A percentile compares a stretch with the other conserved stretches of the same genome.
These are phyloP conservation scores for Penstemon barbatus DNA, from an alignment of 257 asterid species.

Conservation along the genomic window DNA sequence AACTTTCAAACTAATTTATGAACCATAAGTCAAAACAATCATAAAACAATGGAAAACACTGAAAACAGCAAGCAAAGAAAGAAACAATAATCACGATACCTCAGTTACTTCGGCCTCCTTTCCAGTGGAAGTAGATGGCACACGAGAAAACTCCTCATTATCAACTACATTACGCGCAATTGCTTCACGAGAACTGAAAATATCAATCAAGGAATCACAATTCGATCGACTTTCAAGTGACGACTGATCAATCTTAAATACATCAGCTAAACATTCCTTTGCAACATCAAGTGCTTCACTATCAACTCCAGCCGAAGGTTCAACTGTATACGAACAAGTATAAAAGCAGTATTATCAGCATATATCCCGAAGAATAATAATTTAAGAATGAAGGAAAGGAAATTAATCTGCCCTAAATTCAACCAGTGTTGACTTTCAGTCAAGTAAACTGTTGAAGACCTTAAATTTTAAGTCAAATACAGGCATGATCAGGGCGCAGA, in stretches of 20 bases:
- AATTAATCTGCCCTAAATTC: constrained; percentile 13
- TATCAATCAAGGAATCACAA: constrained; percentile 56
- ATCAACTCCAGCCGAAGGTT: constrained; percentile 64
- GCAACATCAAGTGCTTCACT: constrained; percentile 76
- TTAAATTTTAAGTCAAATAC: background rate
- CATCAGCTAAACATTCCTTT: constrained; percentile 71
- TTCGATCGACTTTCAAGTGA: constrained; percentile 37
- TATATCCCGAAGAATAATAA: background rate
- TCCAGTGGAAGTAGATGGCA: constrained; percentile 40
- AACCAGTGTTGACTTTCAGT: constrained; percentile 10
- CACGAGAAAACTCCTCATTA: constrained; percentile 37
- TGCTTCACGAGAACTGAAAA: constrained; percentile 47
- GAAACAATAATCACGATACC: constrained; percentile 35
- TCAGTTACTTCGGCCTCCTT: constrained; percentile 32
- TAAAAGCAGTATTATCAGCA: background rate
- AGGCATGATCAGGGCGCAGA: background rate
- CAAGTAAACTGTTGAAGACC: background rate
- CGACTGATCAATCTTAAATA: constrained; percentile 63
- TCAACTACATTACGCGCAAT: constrained; percentile 18
- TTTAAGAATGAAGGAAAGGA: no score
- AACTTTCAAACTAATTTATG: background rate
- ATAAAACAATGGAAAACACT: background rate
- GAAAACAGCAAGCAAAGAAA: constrained; percentile 3
- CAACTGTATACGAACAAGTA: constrained; percentile 46
- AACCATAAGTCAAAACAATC: constrained; percentile 2